Evolutionary conservation across 2,329 filamentous ascomycete species (phyloP).

Genomic region (Rhexocercosporidium sp.): DNA sequence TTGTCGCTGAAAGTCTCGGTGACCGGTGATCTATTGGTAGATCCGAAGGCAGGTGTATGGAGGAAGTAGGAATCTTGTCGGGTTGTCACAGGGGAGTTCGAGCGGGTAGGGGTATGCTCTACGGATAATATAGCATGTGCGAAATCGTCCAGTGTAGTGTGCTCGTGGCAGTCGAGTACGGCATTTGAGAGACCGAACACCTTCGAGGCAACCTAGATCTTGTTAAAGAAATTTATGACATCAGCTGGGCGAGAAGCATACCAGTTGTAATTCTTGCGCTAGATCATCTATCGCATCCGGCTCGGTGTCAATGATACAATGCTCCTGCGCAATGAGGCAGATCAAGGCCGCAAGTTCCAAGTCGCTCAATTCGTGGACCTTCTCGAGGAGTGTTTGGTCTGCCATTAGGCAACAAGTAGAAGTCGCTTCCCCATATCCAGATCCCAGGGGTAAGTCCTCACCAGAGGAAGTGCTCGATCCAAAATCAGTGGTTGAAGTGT

Average conservation of each 20-base stretch:
- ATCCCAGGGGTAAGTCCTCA: background rate
- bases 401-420: constrained; percentile 55
- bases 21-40: constrained; percentile 40
- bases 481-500: background rate
- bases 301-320: constrained; percentile 85
- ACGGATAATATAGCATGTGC: constrained; percentile 62
- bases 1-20: constrained; percentile 47
- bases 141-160: constrained; percentile 83
- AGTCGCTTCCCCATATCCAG: constrained; percentile 33
- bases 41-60: constrained; percentile 36
- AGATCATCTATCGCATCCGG: constrained; percentile 66
- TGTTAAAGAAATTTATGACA: constrained; percentile 12
- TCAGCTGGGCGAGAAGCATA: constrained; percentile 43
- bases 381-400: constrained; percentile 64
- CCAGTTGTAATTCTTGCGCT: constrained; percentile 75
- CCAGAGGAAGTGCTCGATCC: background rate
- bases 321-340: constrained; percentile 79
- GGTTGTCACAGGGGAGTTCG: constrained; percentile 35
- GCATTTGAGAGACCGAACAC: constrained; percentile 75
- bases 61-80: constrained; percentile 43
- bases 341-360: constrained; percentile 86
- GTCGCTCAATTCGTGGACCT: constrained; percentile 81
- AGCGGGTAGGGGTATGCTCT: constrained; percentile 33
- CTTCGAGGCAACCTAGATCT: constrained; percentile 64
- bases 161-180: constrained; percentile 73